Conservation (phyloP, 1,284 basidiomycete genomes). For the Heterobasidion parviporum region DNA sequence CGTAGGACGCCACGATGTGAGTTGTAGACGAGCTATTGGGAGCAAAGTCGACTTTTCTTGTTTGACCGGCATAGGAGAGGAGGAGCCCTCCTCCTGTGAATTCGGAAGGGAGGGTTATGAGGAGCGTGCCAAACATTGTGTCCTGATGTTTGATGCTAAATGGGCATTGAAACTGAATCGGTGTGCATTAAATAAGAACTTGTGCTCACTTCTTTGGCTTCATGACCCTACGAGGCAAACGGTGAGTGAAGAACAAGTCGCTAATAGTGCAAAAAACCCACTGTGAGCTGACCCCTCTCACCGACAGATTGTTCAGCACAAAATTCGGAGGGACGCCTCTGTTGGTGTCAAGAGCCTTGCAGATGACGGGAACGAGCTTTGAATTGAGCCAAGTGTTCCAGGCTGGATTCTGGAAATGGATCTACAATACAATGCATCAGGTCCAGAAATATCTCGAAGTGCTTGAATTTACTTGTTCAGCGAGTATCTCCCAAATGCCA, state of each 20-base stretch:
- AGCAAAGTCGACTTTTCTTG: background rate
- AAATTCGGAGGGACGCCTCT: background rate
- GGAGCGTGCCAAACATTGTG: background rate
- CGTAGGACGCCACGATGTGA: background rate
- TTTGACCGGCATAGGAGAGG: background rate
- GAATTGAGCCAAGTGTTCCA: background rate
- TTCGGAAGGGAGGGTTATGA: background rate
- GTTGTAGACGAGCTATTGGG: background rate
- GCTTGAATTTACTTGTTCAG: background rate
- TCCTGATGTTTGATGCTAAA: background rate
- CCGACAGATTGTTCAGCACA: background rate
- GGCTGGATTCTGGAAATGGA: background rate
- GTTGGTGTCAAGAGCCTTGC: background rate
- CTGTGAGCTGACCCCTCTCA: background rate
- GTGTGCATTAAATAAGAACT: no score
- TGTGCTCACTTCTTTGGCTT: no score
- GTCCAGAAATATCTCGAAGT: background rate
- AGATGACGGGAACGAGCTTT: background rate
- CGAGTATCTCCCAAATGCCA: background rate
- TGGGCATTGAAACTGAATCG: background rate
- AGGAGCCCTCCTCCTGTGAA: background rate
- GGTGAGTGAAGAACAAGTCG: no score
- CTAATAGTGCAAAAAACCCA: no score
- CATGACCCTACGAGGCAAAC: no score
- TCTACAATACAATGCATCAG: background rate